A percentile compares a stretch with the other conserved stretches of the same genome.
Evolutionary conservation across 768 basidiomycete genomes (phyloP).

Genomic region (Tricholoma saponaceum): DNA sequence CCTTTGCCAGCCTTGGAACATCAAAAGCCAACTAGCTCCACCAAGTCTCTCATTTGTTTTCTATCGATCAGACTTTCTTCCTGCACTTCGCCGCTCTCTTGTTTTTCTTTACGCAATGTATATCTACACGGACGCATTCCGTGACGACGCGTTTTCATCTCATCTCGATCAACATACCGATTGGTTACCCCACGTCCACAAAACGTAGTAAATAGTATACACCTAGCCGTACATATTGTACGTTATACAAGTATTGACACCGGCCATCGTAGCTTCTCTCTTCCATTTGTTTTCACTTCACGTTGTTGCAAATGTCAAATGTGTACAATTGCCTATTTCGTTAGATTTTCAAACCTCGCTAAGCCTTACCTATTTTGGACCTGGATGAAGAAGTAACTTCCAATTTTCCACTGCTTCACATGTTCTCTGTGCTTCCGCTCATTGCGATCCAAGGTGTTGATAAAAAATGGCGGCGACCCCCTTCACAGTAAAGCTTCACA

Average conservation of each 20-base stretch:
- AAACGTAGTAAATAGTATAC: background rate
- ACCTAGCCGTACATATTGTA: background rate
- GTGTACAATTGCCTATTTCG: too few species aligned
- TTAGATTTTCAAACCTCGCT: too few species aligned
- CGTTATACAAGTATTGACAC: background rate
- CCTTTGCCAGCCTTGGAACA: background rate
- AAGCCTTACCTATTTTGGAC: too few species aligned
- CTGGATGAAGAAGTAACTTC: too few species aligned
- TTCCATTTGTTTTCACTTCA: background rate
- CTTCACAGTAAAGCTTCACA: conserved; percentile 84
- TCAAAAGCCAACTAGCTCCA: background rate
- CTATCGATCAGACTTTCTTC: background rate
- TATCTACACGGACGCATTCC: background rate
- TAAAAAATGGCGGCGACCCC: too few species aligned
- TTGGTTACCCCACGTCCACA: background rate
- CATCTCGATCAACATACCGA: background rate
- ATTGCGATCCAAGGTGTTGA: too few species aligned
- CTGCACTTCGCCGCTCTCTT: background rate
- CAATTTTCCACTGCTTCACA: too few species aligned
- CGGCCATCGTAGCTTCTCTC: background rate
- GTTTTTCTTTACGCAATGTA: background rate
- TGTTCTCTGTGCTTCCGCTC: too few species aligned
- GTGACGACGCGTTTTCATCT: background rate
- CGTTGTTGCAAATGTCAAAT: too few species aligned
- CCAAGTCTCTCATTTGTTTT: background rate